These are phyloP conservation scores for Cladochytrium tenue DNA, from an alignment of 371 early-diverging fungal species.

Conservation along the genomic window DNA sequence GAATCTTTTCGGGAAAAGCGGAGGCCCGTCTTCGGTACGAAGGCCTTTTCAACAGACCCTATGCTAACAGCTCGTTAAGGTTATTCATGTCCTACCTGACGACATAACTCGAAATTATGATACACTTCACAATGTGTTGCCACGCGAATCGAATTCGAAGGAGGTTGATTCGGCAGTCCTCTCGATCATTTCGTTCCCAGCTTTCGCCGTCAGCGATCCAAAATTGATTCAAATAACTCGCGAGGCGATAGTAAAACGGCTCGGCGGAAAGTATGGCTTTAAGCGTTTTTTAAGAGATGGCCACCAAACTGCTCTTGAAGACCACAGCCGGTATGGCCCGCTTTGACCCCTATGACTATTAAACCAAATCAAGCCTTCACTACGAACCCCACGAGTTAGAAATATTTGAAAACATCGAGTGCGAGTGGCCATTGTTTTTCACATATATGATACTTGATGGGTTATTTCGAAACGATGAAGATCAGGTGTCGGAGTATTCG, in stretches of 20 bases:
- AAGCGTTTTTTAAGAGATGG: slow-evolving; percentile 89
- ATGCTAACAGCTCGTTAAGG: slow-evolving; percentile 38
- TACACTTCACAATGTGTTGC: slow-evolving; percentile 76
- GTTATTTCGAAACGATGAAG: slow-evolving; percentile 67
- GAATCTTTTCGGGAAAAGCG: slow-evolving; percentile 81
- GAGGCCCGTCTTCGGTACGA: slow-evolving; percentile 75
- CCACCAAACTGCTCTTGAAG: slow-evolving; percentile 83
- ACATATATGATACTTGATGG: slow-evolving; percentile 88
- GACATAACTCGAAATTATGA: slow-evolving; percentile 83
- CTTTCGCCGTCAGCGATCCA: slow-evolving; percentile 80
- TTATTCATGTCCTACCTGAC: slow-evolving; percentile 82
- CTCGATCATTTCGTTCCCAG: slow-evolving; percentile 87
- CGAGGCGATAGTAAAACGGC: slow-evolving; percentile 75
- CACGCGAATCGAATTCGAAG: slow-evolving; percentile 85
- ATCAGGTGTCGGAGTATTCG: slow-evolving; percentile 73
- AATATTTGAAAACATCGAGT: slow-evolving; percentile 84
- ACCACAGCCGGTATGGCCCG: slow-evolving; percentile 46
- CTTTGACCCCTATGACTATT: neutral
- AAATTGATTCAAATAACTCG: slow-evolving; percentile 66
- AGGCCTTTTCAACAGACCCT: neutral
- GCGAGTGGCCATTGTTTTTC: slow-evolving; percentile 91
- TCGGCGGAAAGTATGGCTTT: slow-evolving; percentile 83
- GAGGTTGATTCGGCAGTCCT: slow-evolving; percentile 87
- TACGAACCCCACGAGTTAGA: slow-evolving; percentile 83
- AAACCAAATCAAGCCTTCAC: slow-evolving; percentile 58